phyloP scores from a whole-genome alignment of 306 rosid species.

The Oemleria cerasiformis region DNA sequence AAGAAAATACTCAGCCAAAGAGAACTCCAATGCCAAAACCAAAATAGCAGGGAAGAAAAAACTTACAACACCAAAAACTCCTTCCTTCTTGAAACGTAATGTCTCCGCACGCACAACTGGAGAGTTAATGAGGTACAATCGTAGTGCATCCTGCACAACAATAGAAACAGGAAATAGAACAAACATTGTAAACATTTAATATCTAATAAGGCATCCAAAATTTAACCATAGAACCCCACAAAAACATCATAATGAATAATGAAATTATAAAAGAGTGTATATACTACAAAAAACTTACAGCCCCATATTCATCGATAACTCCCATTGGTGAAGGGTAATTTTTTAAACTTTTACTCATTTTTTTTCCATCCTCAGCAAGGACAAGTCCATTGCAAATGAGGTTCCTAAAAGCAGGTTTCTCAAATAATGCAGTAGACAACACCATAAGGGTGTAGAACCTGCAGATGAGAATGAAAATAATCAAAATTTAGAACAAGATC shows the following conservation, averaged over 20 bases:
- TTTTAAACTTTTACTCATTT: constrained; percentile 95
- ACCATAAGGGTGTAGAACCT: constrained; percentile 99
- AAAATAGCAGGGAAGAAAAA: constrained; percentile 9
- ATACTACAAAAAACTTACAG: constrained; percentile 49
- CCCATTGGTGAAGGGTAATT: constrained; percentile 92
- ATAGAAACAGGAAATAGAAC: constrained; percentile 6
- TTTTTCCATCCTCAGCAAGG: constrained; percentile 92
- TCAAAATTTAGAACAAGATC: constrained; percentile 3
- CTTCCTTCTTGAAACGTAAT: constrained; percentile 89
- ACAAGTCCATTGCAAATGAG: constrained; percentile 98
- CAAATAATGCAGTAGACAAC: constrained; percentile 85
- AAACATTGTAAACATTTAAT: constrained; percentile 2
- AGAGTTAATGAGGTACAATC: constrained; percentile 85
- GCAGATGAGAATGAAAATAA: constrained; percentile 33
- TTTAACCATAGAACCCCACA: not conserved
- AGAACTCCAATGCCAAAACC: not conserved
- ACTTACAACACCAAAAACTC: constrained; percentile 98
- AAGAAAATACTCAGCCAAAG: not conserved
- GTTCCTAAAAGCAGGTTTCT: constrained; percentile 88
- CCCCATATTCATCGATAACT: constrained; percentile 80
- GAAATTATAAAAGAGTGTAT: not conserved
- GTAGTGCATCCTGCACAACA: constrained; percentile 76
- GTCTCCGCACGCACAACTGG: constrained; percentile 98
- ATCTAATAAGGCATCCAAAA: constrained; percentile 7
- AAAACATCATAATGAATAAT: not conserved